Evolutionary conservation across 208 protist species (phyloP), one percentile per base, ranked within the genome.

Genomic region (Wallacemonas sp.): DNA sequence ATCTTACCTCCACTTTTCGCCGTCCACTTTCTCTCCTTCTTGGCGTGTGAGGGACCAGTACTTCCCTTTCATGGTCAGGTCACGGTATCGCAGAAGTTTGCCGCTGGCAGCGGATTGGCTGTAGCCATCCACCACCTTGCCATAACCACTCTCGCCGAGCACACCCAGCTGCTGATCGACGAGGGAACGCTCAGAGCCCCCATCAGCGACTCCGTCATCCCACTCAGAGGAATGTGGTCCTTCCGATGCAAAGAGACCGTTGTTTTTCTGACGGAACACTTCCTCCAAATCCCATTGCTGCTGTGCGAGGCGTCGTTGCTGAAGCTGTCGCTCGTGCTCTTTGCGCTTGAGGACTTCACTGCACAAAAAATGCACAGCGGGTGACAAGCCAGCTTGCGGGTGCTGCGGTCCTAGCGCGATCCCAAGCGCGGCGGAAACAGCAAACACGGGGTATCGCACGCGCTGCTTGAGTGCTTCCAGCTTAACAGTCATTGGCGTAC

Each of bases 21-120:
- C 77, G 2, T 52, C 60, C 12, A 91, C 46, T 54, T 68, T 39
- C 50, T 89, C 81, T 3, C 81, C 82, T 24, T 76, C 55, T 17
- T 79, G 24, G 10, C 85, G 68, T 0, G 87, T 89, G 9, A 92
- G 66, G 24, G 78, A 80, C 81, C 85, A 92, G 72, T 89, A 90
- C 61, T 75, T 78, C 34, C 90, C 87, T 41, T 89, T 88, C 83
- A 93, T 90, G n/a, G 87, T 93, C 22, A 91, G 76, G 62, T 96
- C 90, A 17, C 90, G 78, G 69, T 92, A 92, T 42, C 73, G 68
- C 33, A 91, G 84, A 29, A 95, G 69, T 59, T 75, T 76, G 15
- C 85, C 83, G 21, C 72, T 66, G n/a, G 71, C 76, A 10, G 66
- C 48, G 3, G 91, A 91, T 44, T 82, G 73, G 27, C 80, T 74